Conservation (phyloP, 2,329 filamentous ascomycete genomes). For the Colletotrichum magnum region DNA sequence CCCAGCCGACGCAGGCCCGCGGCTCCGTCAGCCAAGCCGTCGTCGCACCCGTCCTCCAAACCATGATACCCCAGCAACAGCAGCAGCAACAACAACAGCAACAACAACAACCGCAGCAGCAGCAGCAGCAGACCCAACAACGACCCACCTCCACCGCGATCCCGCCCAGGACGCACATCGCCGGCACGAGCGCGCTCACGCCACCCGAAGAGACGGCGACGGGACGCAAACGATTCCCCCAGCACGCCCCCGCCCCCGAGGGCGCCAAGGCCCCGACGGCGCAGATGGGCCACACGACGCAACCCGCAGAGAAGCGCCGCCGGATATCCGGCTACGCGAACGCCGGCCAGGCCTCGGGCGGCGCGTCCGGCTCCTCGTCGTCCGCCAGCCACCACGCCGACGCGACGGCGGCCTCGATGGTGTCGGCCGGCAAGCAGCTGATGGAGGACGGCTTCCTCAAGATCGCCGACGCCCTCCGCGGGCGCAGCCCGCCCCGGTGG, state of each 20-base stretch:
- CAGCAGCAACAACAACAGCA: conserved; percentile 39
- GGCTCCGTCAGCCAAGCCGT: conserved; percentile 50
- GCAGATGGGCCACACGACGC: conserved; percentile 37
- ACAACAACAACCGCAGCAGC: conserved; percentile 13
- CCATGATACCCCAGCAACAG: conserved; percentile 44
- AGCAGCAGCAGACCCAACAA: conserved; percentile 33
- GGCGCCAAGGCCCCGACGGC: conserved; percentile 37
- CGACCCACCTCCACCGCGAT: conserved; percentile 53
- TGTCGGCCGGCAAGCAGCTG: conserved; percentile 43
- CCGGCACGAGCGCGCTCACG: conserved; percentile 63
- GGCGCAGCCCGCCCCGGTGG: conserved; percentile 61
- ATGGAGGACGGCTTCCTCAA: conserved; percentile 55
- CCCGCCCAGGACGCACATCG: conserved; percentile 56
- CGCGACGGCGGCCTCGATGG: conserved; percentile 40
- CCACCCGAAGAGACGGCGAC: conserved; percentile 67
- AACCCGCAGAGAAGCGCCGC: conserved; percentile 50
- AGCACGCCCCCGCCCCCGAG: conserved; percentile 39
- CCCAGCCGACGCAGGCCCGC: conserved; percentile 43
- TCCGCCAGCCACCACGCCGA: conserved; percentile 52
- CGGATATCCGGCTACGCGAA: conserved; percentile 50
- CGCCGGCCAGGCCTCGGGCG: conserved; percentile 25
- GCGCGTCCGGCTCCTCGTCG: conserved; percentile 3
- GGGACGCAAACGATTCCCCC: conserved; percentile 58
- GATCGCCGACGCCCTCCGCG: conserved; percentile 56
- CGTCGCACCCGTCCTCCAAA: conserved; percentile 41